Evolutionary conservation across 2,329 filamentous ascomycete species (phyloP), one percentile per base, ranked within the genome.

Genomic region (Cladosporium cucumerinum): DNA sequence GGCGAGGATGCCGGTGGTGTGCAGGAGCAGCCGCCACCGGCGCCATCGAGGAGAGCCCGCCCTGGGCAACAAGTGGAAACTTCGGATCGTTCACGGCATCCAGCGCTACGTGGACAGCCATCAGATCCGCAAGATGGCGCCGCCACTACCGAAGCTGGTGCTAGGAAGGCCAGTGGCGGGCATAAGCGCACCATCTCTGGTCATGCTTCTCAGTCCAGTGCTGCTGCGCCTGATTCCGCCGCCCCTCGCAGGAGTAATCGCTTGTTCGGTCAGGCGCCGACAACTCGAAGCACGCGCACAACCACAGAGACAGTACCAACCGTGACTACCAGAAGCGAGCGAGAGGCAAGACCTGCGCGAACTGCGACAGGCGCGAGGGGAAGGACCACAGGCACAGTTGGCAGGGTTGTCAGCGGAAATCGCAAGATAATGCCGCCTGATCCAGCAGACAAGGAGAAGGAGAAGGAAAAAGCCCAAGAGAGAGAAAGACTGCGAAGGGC

Each of bases 151-250:
- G 60, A 62, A 54, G 48, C 49, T 36, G 60, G 49, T 30, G 21
- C 34, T 46, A 55, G 60, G 48, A 62, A 62, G 49, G 48, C 60
- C 34, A 62, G 60, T 57, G 73, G 68, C 25, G 70, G 93, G 66
- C 87, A 93, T 75, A 98, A 97, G 79, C 87, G 94, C 70, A 97
- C 93, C 1, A 86, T 96, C n/a, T 97, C 94, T 48, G 94, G 94
- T 4, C 92, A 96, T 70, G 80, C 82, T 6, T 73, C 77, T n/a
- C 77, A 77, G 49, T 67, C 74, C 34, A 68, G 71, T 58, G 66
- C 74, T n/a, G 67, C 71, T 14, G 65, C 64, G 3, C 62, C 69
- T n/a, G 78, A 80, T 63, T 75, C 76, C n/a, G 76, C 79, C n/a
- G 76, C 79, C 25, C 78, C 78, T 32, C 72, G 81, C 51, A 76